phyloP scores from a whole-genome alignment of 495 filamentous ascomycete species.

The Daldinia vernicosa region DNA sequence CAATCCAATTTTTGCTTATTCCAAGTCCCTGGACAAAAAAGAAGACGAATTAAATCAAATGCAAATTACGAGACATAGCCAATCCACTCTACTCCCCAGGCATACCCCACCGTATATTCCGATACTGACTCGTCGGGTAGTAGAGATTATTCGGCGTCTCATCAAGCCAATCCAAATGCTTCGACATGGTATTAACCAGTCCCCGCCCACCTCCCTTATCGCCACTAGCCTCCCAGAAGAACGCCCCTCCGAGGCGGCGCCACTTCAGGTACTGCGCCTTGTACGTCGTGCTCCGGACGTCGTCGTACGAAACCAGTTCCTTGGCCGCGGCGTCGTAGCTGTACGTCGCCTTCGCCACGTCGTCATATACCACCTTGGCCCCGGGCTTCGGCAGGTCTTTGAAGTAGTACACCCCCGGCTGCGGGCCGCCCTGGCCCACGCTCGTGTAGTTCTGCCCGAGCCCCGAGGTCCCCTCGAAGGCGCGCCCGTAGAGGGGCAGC shows the following conservation, averaged over 20 bases:
- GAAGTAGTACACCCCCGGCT: constrained; percentile 84
- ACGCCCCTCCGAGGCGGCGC: constrained; percentile 75
- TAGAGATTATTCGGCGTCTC: constrained; percentile 65
- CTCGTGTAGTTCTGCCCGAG: constrained; percentile 73
- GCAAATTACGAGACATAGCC: not conserved
- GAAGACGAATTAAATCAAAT: not conserved
- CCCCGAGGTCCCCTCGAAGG: constrained; percentile 76
- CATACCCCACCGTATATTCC: constrained; percentile 68
- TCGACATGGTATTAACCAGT: constrained; percentile 69
- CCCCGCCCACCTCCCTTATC: constrained; percentile 70
- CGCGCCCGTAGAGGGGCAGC: constrained; percentile 85
- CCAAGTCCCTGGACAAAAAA: constrained; percentile 8
- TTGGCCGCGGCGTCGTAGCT: constrained; percentile 67
- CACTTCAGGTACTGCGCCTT: constrained; percentile 74
- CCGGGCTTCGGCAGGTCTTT: constrained; percentile 66
- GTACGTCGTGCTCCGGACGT: constrained; percentile 60
- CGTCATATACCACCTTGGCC: constrained; percentile 58
- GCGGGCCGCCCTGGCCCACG: constrained; percentile 71
- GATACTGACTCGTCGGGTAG: constrained; percentile 76
- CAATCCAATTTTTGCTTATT: constrained; percentile 14
- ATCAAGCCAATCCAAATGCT: constrained; percentile 63
- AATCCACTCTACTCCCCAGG: constrained; percentile 37
- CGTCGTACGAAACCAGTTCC: constrained; percentile 83
- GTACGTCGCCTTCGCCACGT: constrained; percentile 67
- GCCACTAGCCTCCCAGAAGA: constrained; percentile 91